Base-by-base conservation (phyloP, 2,329 filamentous ascomycete species). In the Talaromyces sp. region DNA sequence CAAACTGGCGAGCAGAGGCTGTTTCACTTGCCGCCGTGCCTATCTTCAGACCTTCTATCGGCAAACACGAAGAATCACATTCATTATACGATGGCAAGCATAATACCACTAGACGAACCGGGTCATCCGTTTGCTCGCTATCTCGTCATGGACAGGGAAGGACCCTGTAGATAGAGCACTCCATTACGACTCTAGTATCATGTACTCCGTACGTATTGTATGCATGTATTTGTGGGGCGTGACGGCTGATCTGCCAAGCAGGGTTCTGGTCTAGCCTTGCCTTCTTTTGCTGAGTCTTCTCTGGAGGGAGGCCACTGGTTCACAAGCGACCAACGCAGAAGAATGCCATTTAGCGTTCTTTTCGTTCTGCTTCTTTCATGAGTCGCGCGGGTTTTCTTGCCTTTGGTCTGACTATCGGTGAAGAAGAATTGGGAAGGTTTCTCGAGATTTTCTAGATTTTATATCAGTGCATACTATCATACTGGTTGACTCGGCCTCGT, bases 281-380 rank as follows among this genome's bases (percentile, higher is more conserved):
- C n/a, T 21, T 31, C 28, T 50, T 21, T 54, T 28, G 37, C 37
- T 39, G 52, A 33, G 18, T 37, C 33, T 39, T 40, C 18, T 3
- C 21, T 44, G 57, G 58, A 25, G 59, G 59, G 59, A 55, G 59
- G 37, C 50, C 28, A 61, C 50, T 61, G 59, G 59, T 54, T 55
- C 48, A 61, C 46, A 55, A 55, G 59, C 12, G 46, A 61, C 59
- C 59, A 61, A 25, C 59, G 48, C 59, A 61, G 59, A 61, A 28
- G 35, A 57, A 57, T 40, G 37, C 25, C 16, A 57, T 42, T 40
- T 61, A 61, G 44, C 48, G 35, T 61, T 61, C 28, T 21, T 18
- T 18, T 14, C 21, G 23, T 42, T 9, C 28, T 40, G 23, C 44
- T 42, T 37, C 9, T 33, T 52, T 50, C 46, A 50, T 50, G 46